A percentile compares a stretch with the other conserved stretches of the same genome.
phyloP scores from a whole-genome alignment of 345 rosid genomes.

The Schrenkiella parvula region DNA sequence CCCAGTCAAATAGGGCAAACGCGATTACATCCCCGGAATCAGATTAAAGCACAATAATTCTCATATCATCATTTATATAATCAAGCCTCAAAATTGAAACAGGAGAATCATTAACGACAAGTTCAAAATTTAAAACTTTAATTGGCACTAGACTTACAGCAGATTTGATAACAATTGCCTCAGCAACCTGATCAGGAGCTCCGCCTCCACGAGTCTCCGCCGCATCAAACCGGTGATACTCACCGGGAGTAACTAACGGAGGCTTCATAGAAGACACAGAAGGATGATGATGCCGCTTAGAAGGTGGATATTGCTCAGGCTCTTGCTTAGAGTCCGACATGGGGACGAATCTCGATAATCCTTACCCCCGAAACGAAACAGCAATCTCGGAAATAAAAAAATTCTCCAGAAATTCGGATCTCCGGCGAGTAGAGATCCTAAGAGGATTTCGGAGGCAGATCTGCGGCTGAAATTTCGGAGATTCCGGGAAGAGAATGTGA shows the following conservation, averaged over 20 bases:
- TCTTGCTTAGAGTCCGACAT: slow-evolving; percentile 50
- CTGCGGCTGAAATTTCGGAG: slow-evolving; percentile 1
- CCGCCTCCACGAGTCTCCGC: slow-evolving; percentile 37
- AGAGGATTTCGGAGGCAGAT: slow-evolving; percentile 16
- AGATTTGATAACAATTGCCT: slow-evolving; percentile 56
- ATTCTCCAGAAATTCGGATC: slow-evolving; percentile 3
- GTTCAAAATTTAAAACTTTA: not conserved
- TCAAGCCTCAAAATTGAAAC: not conserved
- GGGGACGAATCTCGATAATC: slow-evolving; percentile 25
- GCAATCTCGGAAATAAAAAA: not conserved
- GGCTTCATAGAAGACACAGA: slow-evolving; percentile 66
- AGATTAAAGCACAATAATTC: slow-evolving; percentile 36
- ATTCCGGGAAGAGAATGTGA: slow-evolving; percentile 35
- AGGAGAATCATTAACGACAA: not conserved
- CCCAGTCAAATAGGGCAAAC: not conserved
- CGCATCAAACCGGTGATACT: slow-evolving; percentile 64
- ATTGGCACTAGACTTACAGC: slow-evolving; percentile 43
- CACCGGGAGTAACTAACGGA: slow-evolving; percentile 58
- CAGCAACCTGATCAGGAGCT: slow-evolving; percentile 50
- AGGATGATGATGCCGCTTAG: slow-evolving; percentile 46
- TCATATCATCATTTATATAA: not conserved
- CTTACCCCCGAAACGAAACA: slow-evolving; percentile 1
- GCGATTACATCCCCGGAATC: not conserved
- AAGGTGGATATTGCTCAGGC: slow-evolving; percentile 26
- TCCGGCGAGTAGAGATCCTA: slow-evolving; percentile 19